These are phyloP conservation scores for Amanita pseudoporphyria DNA, from an alignment of 768 basidiomycete species.

Conservation along the genomic window DNA sequence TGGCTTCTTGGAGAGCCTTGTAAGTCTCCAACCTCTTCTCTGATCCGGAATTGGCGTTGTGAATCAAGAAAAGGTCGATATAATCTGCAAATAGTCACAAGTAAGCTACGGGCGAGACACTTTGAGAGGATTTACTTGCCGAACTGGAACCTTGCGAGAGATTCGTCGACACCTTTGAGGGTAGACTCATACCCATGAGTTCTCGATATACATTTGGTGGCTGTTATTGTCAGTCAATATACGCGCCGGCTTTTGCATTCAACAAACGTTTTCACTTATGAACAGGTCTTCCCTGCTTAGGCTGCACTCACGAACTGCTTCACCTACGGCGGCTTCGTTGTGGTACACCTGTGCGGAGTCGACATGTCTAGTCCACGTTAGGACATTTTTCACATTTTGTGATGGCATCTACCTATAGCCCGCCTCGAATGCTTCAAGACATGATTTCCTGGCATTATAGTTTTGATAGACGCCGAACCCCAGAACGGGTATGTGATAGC, in stretches of 20 bases:
- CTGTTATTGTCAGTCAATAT: slow-evolving; percentile 23
- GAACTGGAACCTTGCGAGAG: slow-evolving; percentile 47
- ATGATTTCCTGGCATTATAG: slow-evolving; percentile 33
- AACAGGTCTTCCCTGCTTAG: slow-evolving; percentile 44
- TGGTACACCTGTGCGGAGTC: slow-evolving; percentile 50
- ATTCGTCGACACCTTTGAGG: slow-evolving; percentile 46
- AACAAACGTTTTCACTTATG: slow-evolving; percentile 41
- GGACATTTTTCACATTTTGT: background rate
- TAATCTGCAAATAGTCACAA: slow-evolving; percentile 20
- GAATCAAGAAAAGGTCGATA: slow-evolving; percentile 68
- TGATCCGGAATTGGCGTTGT: slow-evolving; percentile 58
- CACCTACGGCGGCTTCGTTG: slow-evolving; percentile 43
- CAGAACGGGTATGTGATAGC: slow-evolving; percentile 37
- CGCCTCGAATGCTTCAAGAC: slow-evolving; percentile 44
- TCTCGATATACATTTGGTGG: slow-evolving; percentile 52
- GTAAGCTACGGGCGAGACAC: background rate
- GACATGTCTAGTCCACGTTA: slow-evolving; percentile 33
- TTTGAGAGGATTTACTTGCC: slow-evolving; percentile 28
- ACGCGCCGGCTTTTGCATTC: slow-evolving; percentile 1
- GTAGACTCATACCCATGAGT: slow-evolving; percentile 58
- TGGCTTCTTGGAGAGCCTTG: slow-evolving; percentile 57
- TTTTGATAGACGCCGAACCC: slow-evolving; percentile 60
- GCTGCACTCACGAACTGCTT: slow-evolving; percentile 38
- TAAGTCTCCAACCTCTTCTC: slow-evolving; percentile 62
- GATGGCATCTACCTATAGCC: slow-evolving; percentile 40